Base-by-base conservation (phyloP, 2,329 filamentous ascomycete genomes). In the Blastomyces silverae region DNA sequence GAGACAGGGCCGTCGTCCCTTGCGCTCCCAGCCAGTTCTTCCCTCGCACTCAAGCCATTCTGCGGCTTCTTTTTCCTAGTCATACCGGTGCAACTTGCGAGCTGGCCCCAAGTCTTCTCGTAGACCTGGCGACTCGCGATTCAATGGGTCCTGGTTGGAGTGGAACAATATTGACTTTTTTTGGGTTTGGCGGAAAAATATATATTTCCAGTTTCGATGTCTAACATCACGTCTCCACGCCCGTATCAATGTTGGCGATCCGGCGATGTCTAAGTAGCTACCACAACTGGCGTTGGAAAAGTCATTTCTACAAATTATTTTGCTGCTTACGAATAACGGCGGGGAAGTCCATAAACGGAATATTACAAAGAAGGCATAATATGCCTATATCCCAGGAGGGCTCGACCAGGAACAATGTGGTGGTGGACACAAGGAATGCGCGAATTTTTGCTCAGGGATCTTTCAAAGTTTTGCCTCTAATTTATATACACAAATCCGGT, bases 51-150 rank as follows among this genome's bases (percentile, higher is more conserved):
- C 64, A 66, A 39, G 53, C 65, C 64, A 52, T 46, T 62, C 62
- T 68, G 65, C 2, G 68, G 66, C 58, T 68, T 68, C 64, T 67
- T 69, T 64, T 65, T 68, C 59, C 55, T 67, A 22, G 68, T 60
- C 68, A 69, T 69, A 17, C 44, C 48, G 61, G n/a, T 61, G 59
- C 64, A 62, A 31, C 34, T 55, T 52, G 50, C 28, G 20, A n/a
- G 39, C 5, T 46, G 25, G 59, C 17, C 17, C 59, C 17, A 20
- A 34, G 22, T 50, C 59, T 48, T 50, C 59, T 50, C 31, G 25
- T 28, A 50, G 58, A 50, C 31, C 17, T 44, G 28, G 42, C 31
- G 44, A 52, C 50, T 58, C 39, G 34, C 55, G 48, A 25, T 58
- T 63, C 46, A 50, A 50, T 48, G 25, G 31, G 59, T 15, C 42